Evolutionary conservation across 371 early-diverging fungal species (phyloP).

Genomic region (Mucor racemosus): DNA sequence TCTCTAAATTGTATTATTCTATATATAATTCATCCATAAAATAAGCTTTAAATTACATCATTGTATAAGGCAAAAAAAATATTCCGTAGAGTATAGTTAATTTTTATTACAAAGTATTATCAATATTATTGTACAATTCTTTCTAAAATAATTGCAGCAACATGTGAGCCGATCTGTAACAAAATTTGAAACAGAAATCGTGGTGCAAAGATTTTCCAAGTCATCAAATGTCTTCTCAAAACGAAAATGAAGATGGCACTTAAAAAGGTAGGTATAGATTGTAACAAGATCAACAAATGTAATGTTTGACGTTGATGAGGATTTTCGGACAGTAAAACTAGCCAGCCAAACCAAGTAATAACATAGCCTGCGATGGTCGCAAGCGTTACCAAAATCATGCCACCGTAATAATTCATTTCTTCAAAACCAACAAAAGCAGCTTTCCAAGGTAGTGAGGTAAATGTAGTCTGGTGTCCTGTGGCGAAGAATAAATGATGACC

Average conservation of each 20-base stretch:
- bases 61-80: too few relatives aligned
- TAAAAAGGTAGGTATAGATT: constrained; percentile 54
- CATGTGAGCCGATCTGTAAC: constrained; percentile 37
- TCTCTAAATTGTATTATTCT: too few relatives aligned
- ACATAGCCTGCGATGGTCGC: constrained; percentile 81
- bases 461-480: constrained; percentile 91
- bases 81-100: too few relatives aligned
- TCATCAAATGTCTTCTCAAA: constrained; percentile 89
- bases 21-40: too few relatives aligned
- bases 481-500: constrained; percentile 82
- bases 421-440: constrained; percentile 85
- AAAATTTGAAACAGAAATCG: constrained; percentile 75
- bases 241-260: constrained; percentile 62
- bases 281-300: constrained; percentile 50
- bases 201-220: constrained; percentile 95
- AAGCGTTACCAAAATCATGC: constrained; percentile 74
- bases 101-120: not conserved
- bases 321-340: constrained; percentile 23
- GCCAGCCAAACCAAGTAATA: constrained; percentile 52
- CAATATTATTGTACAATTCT: not conserved
- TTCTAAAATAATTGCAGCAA: constrained; percentile 23
- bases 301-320: constrained; percentile 7
- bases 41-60: too few relatives aligned
- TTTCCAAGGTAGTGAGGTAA: constrained; percentile 90
- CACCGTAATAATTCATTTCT: constrained; percentile 70